A percentile compares a stretch with the other conserved stretches of the same genome.
Evolutionary conservation across 352 stramenopile genomes (phyloP).

Genomic region (Phytophthora citrophthora): DNA sequence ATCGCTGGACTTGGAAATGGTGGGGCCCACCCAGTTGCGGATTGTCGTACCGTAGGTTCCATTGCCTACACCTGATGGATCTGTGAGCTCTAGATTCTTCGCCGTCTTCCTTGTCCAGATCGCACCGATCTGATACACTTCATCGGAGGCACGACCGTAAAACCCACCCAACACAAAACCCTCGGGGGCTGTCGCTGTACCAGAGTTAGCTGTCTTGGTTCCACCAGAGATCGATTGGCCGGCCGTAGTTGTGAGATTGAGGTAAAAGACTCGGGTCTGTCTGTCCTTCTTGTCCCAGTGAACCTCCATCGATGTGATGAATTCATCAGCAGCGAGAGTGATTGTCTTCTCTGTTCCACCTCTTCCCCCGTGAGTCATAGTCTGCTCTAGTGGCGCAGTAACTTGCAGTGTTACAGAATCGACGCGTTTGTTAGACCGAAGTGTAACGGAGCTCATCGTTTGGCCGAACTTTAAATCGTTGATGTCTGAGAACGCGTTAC

Average conservation of each 20-base stretch:
- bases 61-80: slow-evolving; percentile 20
- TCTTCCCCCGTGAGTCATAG: background rate
- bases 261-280: background rate
- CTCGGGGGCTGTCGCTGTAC: background rate
- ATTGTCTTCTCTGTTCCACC: background rate
- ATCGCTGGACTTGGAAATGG: slow-evolving; percentile 19
- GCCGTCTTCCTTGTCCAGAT: background rate
- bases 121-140: background rate
- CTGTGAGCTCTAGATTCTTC: slow-evolving; percentile 4
- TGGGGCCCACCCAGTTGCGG: slow-evolving; percentile 31
- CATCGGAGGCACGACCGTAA: background rate
- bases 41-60: slow-evolving; percentile 27
- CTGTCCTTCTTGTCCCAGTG: background rate
- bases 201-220: background rate
- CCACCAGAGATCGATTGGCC: background rate
- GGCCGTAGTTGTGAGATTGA: background rate
- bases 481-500: slow-evolving; percentile 32
- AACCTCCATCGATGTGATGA: background rate
- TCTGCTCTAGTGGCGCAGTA: slow-evolving; percentile 13
- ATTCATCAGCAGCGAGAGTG: background rate
- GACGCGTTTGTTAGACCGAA: slow-evolving; percentile 35
- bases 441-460: slow-evolving; percentile 9
- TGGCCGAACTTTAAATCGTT: slow-evolving; percentile 27
- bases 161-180: background rate
- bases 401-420: slow-evolving; percentile 47